Percentiles rank a stretch among this genome's conserved stretches.
phyloP scores from a whole-genome alignment of 78 protist genomes.

The Trichosphaerium sp. region DNA sequence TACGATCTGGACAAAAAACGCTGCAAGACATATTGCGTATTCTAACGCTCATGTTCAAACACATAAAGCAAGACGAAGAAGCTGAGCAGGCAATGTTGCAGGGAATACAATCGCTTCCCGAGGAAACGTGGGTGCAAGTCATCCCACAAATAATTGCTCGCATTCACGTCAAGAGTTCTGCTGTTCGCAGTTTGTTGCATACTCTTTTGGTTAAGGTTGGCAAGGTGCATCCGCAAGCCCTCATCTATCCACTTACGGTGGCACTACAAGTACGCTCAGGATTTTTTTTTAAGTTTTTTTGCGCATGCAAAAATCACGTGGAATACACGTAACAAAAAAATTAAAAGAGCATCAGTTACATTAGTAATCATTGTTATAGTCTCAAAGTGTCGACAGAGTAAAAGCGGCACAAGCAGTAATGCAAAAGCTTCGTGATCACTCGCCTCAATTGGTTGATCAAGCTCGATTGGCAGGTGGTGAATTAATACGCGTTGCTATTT shows the following conservation, averaged over 20 bases:
- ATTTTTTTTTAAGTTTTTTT: not conserved
- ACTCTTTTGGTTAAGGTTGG: conserved; percentile 70
- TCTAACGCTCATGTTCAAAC: conserved; percentile 80
- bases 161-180: conserved; percentile 59
- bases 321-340: not conserved
- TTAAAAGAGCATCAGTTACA: not conserved
- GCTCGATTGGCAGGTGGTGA: conserved; percentile 83
- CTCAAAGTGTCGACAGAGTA: conserved; percentile 44
- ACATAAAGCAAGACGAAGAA: conserved; percentile 57
- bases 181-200: conserved; percentile 59
- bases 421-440: conserved; percentile 46
- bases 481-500: conserved; percentile 92
- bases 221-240: conserved; percentile 94
- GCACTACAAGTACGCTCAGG: conserved; percentile 55
- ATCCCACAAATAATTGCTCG: conserved; percentile 89
- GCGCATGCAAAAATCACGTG: not conserved
- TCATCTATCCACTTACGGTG: conserved; percentile 95
- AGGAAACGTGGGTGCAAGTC: conserved; percentile 95
- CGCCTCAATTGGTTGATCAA: conserved; percentile 58
- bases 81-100: conserved; percentile 23
- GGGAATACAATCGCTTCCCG: conserved; percentile 66
- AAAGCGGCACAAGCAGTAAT: conserved; percentile 55
- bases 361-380: not conserved
- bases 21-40: conserved; percentile 80
- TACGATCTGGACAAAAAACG: conserved; percentile 31